Percentiles rank a stretch among this genome's conserved stretches.
Conservation (phyloP, 768 basidiomycete species). For the Russula vinacea region DNA sequence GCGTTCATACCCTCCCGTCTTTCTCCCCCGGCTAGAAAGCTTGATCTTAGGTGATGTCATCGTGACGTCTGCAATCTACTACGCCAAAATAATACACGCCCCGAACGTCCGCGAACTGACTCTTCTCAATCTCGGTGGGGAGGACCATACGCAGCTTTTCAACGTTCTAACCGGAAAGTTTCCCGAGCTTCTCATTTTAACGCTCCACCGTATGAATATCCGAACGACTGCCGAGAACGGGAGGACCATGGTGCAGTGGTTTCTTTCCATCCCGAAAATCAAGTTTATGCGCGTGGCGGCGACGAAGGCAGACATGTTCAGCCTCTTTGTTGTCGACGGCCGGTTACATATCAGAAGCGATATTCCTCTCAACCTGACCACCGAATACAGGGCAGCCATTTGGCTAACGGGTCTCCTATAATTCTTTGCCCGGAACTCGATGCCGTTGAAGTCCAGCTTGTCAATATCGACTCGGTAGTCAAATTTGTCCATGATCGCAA, state of each 20-base stretch:
- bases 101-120: constrained; percentile 58
- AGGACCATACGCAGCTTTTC: constrained; percentile 52
- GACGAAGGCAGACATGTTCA: constrained; percentile 12
- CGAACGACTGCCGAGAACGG: constrained; percentile 32
- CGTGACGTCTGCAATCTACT: constrained; percentile 46
- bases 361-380: constrained; percentile 14
- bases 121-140: constrained; percentile 50
- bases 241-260: constrained; percentile 45
- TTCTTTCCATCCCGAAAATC: constrained; percentile 57
- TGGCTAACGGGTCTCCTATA: constrained; percentile 7
- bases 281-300: constrained; percentile 29
- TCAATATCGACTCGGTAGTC: constrained; percentile 1
- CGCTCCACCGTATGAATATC: constrained; percentile 48
- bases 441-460: constrained; percentile 17
- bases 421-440: constrained; percentile 19
- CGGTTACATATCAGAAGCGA: constrained; percentile 22
- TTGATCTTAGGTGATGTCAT: constrained; percentile 59
- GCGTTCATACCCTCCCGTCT: constrained; percentile 39
- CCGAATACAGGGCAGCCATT: constrained; percentile 6
- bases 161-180: constrained; percentile 46
- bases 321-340: constrained; percentile 12
- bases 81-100: constrained; percentile 50
- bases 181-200: constrained; percentile 52
- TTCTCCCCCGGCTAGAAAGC: constrained; percentile 48
- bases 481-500: constrained; percentile 6